phyloP scores from a whole-genome alignment of 176 grass and related monocot genomes.

The Aegilops speltoides region DNA sequence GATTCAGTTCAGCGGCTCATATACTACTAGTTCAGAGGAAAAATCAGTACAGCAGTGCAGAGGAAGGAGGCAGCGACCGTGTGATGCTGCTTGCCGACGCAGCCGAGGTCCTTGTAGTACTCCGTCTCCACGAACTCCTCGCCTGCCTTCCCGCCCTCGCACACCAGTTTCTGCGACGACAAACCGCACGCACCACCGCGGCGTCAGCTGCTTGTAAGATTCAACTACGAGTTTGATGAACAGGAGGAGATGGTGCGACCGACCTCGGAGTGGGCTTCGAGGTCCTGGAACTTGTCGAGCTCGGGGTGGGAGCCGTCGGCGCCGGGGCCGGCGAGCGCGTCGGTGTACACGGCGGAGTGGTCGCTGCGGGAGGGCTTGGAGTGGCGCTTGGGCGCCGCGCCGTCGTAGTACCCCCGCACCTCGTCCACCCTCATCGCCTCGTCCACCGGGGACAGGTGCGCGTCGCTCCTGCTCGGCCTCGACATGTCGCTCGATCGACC shows the following conservation, averaged over 20 bases:
- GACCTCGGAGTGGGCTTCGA: slow-evolving; percentile 63
- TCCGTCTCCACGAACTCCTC: slow-evolving; percentile 87
- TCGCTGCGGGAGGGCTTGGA: slow-evolving; percentile 87
- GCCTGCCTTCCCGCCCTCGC: slow-evolving; percentile 41
- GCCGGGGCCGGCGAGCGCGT: slow-evolving; percentile 35
- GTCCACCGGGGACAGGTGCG: slow-evolving; percentile 49
- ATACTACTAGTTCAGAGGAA: too few relatives aligned
- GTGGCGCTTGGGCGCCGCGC: slow-evolving; percentile 69
- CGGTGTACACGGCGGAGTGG: slow-evolving; percentile 51
- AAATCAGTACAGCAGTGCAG: background rate
- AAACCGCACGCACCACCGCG: background rate
- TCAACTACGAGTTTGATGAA: too few relatives aligned
- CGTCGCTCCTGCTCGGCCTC: slow-evolving; percentile 72
- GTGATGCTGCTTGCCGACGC: slow-evolving; percentile 86
- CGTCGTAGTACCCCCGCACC: slow-evolving; percentile 62
- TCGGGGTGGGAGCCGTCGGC: slow-evolving; percentile 45
- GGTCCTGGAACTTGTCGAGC: slow-evolving; percentile 62
- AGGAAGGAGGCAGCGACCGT: slow-evolving; percentile 28
- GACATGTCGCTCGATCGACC: slow-evolving; percentile 15
- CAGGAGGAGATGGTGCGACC: background rate
- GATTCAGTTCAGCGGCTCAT: background rate
- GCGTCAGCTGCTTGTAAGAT: too few relatives aligned
- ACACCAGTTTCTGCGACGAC: slow-evolving; percentile 48
- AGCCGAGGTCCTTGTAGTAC: slow-evolving; percentile 78
- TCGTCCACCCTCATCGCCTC: slow-evolving; percentile 55